These are phyloP conservation scores for Albatrellus sp. DNA, from an alignment of 1,284 basidiomycete genomes.

Conservation along the genomic window DNA sequence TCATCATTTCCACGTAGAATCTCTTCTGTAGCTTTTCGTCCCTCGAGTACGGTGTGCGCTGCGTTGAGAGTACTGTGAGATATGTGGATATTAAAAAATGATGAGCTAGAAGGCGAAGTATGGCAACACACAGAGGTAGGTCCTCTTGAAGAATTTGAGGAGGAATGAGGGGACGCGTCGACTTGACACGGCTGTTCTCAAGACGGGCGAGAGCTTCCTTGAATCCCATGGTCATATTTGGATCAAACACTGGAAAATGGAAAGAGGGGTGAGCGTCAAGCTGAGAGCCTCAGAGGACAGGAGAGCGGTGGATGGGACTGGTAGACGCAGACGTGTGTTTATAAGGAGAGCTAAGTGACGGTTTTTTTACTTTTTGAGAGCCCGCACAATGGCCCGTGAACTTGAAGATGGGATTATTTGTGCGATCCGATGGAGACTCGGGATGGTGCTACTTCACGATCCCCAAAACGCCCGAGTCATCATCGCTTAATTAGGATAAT, in stretches of 20 bases:
- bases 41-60: conserved; percentile 76
- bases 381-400: too few relatives aligned
- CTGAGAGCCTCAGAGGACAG: neutral
- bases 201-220: conserved; percentile 69
- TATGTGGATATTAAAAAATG: conserved; percentile 1
- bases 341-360: neutral
- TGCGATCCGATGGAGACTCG: too few relatives aligned
- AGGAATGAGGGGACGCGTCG: conserved; percentile 79
- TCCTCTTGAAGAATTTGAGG: conserved; percentile 90
- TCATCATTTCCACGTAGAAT: conserved; percentile 81
- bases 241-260: conserved; percentile 21
- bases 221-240: conserved; percentile 45
- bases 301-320: neutral
- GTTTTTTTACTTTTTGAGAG: neutral
- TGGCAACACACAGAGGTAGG: conserved; percentile 46
- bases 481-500: too few relatives aligned
- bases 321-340: neutral
- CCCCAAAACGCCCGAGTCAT: too few relatives aligned
- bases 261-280: conserved; percentile 1
- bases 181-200: conserved; percentile 80
- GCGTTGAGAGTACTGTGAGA: conserved; percentile 47
- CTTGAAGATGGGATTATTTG: too few relatives aligned
- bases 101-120: neutral
- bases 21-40: conserved; percentile 68
- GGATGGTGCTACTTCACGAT: too few relatives aligned